Conservation (phyloP, 768 basidiomycete genomes). For the Kwoniella botswanensis region DNA sequence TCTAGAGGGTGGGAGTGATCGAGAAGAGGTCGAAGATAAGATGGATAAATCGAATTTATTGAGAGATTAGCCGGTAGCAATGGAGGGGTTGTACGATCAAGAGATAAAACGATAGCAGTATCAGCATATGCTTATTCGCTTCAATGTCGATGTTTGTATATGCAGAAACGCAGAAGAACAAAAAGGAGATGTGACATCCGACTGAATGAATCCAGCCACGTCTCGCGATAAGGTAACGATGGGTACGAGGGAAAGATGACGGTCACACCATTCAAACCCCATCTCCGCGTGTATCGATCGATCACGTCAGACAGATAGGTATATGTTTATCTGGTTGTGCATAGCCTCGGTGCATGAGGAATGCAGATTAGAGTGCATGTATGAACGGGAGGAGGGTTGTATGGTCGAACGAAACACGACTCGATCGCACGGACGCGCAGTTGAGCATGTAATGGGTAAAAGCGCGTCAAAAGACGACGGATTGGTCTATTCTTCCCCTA, state of each 20-base stretch:
- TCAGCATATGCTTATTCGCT: background rate
- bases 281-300: constrained; percentile 2
- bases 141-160: background rate
- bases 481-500: background rate
- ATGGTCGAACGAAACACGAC: background rate
- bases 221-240: background rate
- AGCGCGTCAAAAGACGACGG: constrained; percentile 5
- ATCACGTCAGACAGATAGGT: constrained; percentile 1
- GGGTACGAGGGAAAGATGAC: background rate
- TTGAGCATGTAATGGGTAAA: constrained; percentile 2
- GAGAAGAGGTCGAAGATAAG: too few species aligned
- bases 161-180: background rate
- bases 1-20: constrained; percentile 35
- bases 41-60: too few species aligned
- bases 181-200: background rate
- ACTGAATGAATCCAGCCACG: constrained; percentile 7
- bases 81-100: background rate
- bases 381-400: background rate
- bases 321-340: background rate
- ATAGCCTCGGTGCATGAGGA: background rate
- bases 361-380: background rate
- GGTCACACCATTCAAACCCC: background rate
- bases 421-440: constrained; percentile 24
- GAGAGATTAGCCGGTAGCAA: too few species aligned
- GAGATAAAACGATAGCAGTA: background rate